phyloP scores from a whole-genome alignment of 208 protist species.

The Trypanosomatidae sp. region DNA sequence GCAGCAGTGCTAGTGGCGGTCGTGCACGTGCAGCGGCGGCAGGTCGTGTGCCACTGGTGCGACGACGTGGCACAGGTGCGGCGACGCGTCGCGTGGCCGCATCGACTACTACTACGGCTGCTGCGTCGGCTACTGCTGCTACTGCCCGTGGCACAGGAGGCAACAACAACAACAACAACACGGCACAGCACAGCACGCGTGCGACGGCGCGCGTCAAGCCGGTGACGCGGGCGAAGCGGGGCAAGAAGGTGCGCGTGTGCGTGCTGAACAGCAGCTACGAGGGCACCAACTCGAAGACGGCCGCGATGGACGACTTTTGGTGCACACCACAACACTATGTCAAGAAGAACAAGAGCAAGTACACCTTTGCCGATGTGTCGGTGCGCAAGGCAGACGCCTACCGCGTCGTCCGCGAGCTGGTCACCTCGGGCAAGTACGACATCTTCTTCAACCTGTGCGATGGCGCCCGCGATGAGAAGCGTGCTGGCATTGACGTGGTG shows the following conservation, averaged over 20 bases:
- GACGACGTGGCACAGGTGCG: no score
- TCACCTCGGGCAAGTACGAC: constrained; percentile 72
- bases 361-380: constrained; percentile 48
- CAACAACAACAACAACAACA: not conserved
- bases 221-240: constrained; percentile 1
- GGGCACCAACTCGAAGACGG: constrained; percentile 55
- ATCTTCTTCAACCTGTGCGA: constrained; percentile 88
- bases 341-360: constrained; percentile 52
- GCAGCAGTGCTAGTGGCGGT: not conserved
- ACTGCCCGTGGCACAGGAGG: not conserved
- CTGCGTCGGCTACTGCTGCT: not conserved
- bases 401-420: constrained; percentile 52
- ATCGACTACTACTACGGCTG: no score
- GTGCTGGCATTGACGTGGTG: constrained; percentile 74
- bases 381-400: constrained; percentile 69
- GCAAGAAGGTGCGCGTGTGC: constrained; percentile 42
- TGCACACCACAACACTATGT: constrained; percentile 74
- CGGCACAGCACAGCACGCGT: not conserved
- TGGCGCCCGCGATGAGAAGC: constrained; percentile 68
- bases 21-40: not conserved
- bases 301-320: constrained; percentile 58
- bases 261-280: constrained; percentile 83
- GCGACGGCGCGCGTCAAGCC: constrained; percentile 2
- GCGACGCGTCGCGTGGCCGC: no score
- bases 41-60: not conserved